Evolutionary conservation across 371 early-diverging fungal genomes (phyloP), one percentile per base, ranked within the genome.

Genomic region (Mucor piriformis): DNA sequence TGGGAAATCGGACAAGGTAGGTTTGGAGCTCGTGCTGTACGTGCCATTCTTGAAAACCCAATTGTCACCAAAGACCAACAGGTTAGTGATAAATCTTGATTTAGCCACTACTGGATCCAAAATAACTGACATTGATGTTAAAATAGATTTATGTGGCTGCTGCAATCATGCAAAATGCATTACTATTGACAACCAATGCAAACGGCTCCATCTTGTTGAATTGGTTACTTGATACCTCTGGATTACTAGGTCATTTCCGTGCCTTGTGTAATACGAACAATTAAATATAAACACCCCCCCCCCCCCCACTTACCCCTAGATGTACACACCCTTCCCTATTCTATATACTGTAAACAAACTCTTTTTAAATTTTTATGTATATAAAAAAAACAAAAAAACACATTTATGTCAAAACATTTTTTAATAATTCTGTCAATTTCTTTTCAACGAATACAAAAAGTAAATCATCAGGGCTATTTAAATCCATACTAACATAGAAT

Each of bases 151-250:
- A 88, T 24, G 92, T 93, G n/a, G 90, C 93, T 0, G 80, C 88
- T n/a, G 88, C 95, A 10, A 83, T 96, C 56, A 88, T 92, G 37
- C 87, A 87, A 56, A 86, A 93, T 57, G 88, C 91, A 0, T 73
- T 91, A 16, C 70, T 84, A 8, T 69, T 96, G 35, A 81, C 87
- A 0, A 91, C 89, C 42, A 93, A 94, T 66, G 81, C 92, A 18
- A 95, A 96, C 64, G 97, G 97, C n/a, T 82, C 88, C 3, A 69
- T 96, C 57, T 77, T 96, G 69, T 61, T 96, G 16, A 92, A 88
- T 12, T 97, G 96, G 96, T 76, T 97, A 50, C 66, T 95, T 59
- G 97, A 97, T 61, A 84, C 88, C 50, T 92, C 92, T 23, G 72
- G 74, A 27, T 73, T 97, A 44, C 74, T 88, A 5, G 93, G 94